Evolutionary conservation across 192 early-diverging fungal genomes (phyloP), one percentile per base, ranked within the genome.

Genomic region (Mortierella hygrophila): DNA sequence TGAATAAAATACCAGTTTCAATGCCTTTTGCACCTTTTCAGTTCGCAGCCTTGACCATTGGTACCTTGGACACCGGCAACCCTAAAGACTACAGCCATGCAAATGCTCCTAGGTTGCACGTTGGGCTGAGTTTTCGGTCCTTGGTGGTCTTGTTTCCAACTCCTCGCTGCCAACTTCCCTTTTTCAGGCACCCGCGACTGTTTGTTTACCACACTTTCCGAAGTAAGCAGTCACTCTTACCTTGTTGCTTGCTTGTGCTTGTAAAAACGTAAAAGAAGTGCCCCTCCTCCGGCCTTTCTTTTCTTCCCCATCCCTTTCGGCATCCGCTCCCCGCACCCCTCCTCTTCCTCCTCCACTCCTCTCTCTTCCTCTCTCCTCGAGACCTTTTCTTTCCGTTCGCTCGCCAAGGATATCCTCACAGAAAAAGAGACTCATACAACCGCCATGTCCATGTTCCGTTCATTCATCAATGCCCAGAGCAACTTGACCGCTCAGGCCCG

Each of bases 131-230:
- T 65, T 65, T 65, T 26, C 26, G 20, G 3, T 42, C 41, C 41
- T 42, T 42, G 41, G 9, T 42, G 7, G 41, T 42, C 41, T 9
- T 42, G 5, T 42, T 42, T 44, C 44, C 44, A 46, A 15, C 44
- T 46, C 44, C 13, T 65, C 13, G 1, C 29, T 26, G 60, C 2
- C 9, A 32, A 3, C 4, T 65, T 65, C 26, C 60, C 60, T 29
- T 65, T 65, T 65, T 65, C 60, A 65, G 60, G 60, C 26, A 65
- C 60, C 60, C 60, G 60, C 60, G 71, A 76, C 75, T 76, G 47
- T 93, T 69, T 92, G 94, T 79, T 79, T 74, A 80, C 37, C 68
- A 21, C 21, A 69, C 15, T 73, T 60, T 42, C 72, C 55, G 63
- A 80, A 37, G 55, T 18, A 10, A 38, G 72, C 63, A 73, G 71